A percentile compares a stretch with the other conserved stretches of the same genome.
Evolutionary conservation across 202 grass and related monocot species (phyloP).

Genomic region (Bolboschoenoplectus hybrid): DNA sequence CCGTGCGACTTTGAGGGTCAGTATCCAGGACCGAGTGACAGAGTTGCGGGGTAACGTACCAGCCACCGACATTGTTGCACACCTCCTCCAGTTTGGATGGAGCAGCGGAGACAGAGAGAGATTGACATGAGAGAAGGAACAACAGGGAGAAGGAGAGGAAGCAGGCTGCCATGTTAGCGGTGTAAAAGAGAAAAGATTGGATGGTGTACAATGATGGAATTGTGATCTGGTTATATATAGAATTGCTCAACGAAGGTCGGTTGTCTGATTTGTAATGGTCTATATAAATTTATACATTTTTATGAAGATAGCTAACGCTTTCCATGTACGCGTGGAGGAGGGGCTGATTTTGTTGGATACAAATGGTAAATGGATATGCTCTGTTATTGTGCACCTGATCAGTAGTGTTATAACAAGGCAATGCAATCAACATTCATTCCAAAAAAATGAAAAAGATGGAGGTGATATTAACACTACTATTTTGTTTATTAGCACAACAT

Average conservation of each 20-base stretch:
- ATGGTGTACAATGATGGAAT: background rate
- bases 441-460: background rate
- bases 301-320: background rate
- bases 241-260: background rate
- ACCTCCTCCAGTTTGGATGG: background rate
- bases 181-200: background rate
- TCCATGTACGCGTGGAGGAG: background rate
- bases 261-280: background rate
- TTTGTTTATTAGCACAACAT: too few species aligned
- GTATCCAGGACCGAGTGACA: conserved; percentile 5
- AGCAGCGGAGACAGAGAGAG: background rate
- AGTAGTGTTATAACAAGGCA: background rate
- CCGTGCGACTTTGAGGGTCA: background rate
- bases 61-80: conserved; percentile 1
- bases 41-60: background rate
- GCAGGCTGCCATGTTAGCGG: background rate
- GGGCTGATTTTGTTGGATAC: background rate
- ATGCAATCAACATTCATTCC: background rate
- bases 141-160: conserved; percentile 5
- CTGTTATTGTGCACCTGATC: too few species aligned
- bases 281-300: background rate
- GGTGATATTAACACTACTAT: too few species aligned
- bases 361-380: background rate
- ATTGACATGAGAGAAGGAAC: conserved; percentile 2
- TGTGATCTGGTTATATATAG: conserved; percentile 8